Evolutionary conservation across 768 basidiomycete species (phyloP), one percentile per base, ranked within the genome.

Genomic region (Thelephora aurantiotincta): DNA sequence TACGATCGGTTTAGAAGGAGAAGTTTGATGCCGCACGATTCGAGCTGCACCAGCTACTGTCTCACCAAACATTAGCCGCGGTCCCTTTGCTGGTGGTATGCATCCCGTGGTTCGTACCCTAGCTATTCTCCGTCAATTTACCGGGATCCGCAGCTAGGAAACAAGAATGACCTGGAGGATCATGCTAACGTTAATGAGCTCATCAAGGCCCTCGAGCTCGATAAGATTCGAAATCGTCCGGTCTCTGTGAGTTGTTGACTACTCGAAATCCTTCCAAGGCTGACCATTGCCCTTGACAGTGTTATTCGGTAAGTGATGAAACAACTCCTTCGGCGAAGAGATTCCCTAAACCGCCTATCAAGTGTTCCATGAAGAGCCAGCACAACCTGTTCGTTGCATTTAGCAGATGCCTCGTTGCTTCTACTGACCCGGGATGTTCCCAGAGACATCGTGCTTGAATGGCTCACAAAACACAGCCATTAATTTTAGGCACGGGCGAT

Each of bases 351-450:
- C 33, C 19, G 12, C 43, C 19, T 42, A 11, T 41, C 30, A 43
- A 96, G 92, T 94, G 91, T 61, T 96, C 90, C 2, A 93, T 94
- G 83, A 93, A 92, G 64, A 92, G 81, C 57, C 85, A 88, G 62
- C 90, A 96, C 62, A 96, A 96, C 60, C 67, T 96, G 82, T 86
- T 55, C 48, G 84, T 61, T 6, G 18, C n/a, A 33, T 22, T 22
- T 16, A 1, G 16, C 2, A 11, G 13, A 9, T 14, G 14, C 19
- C 18, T n/a, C 5, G n/a, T 11, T 34, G 41, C 43, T 23, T 34
- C 37, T 38, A 45, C 44, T 54, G 6, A 56, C 26, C 14, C 47
- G 49, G 35, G 43, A 34, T 18, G 26, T 38, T 23, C 48, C 11
- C 50, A 85, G 82, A 50, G 89, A 92, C 58, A 90, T 93, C 51